Base-by-base conservation (phyloP, 495 filamentous ascomycete genomes). In the Podospora australis region DNA sequence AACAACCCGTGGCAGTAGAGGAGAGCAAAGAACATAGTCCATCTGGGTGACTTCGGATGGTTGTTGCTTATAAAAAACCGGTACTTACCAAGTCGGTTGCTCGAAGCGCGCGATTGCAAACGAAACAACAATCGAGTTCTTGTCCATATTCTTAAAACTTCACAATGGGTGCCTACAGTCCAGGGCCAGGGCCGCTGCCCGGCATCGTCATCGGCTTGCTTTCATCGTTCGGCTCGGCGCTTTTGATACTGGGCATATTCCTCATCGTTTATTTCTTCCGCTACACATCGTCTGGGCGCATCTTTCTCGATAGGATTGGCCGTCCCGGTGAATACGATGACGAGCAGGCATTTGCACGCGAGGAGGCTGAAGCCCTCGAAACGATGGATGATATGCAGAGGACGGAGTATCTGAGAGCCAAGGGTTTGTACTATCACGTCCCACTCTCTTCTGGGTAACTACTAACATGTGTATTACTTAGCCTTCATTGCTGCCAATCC, bases 241-340 rank as follows among this genome's bases (percentile, higher is more conserved):
- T 81, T 6, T 73, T 97, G 26, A 87, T 95, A 24, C 82, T 85
- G 26, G 56, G 90, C 26, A 74, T 97, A 40, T 82, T 95, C 52
- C 79, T 84, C 42, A 70, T 91, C 60, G 82, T 96, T 59, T 96
- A 95, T 68, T 96, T 95, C 70, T 92, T 97, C 69, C 78, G 83
- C 65, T 91, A 95, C 70, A 96, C 92, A 36, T 78, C 75, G 43
- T 82, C 83, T 44, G 92, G 92, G 23, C 79, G 92, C 49, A 98
- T 98, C 54, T 80, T 97, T 48, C 77, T 98, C 51, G 91, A 97
- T 71, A 82, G 90, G 53, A 86, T 98, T 63, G 90, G 88, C 32
- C 78, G 94, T 46, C 91, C 92, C 1, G 92, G 92, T 51, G 92
- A 96, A 69, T 98, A 86, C 71, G 92, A 98, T 67, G 92, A 98